Conservation (phyloP, 257 asterid species). For the Scutellaria baicalensis region DNA sequence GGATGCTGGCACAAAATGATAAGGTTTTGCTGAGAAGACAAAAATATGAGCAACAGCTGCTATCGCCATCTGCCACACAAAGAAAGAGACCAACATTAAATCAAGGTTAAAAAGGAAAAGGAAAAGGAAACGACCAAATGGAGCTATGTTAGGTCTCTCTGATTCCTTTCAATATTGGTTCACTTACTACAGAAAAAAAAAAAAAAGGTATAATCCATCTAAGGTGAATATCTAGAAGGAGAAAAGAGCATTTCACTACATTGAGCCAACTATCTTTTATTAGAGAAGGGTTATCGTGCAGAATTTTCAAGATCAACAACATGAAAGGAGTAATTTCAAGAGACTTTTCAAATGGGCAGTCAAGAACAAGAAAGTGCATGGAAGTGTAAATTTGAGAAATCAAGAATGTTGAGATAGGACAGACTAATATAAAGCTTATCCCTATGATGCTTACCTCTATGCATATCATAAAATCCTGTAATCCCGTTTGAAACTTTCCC, state of each 20-base stretch:
- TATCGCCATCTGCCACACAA: constrained; percentile 67
- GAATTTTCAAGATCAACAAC: too few relatives aligned
- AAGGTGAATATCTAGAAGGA: too few relatives aligned
- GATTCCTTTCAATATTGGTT: too few relatives aligned
- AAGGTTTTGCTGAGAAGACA: constrained; percentile 79
- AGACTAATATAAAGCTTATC: not conserved
- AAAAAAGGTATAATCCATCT: too few relatives aligned
- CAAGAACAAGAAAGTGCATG: too few relatives aligned
- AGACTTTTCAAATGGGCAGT: too few relatives aligned
- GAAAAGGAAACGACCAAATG: not conserved
- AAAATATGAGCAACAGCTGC: constrained; percentile 92
- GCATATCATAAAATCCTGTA: constrained; percentile 86
- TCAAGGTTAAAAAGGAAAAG: not conserved
- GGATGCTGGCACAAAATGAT: constrained; percentile 49
- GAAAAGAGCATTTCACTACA: too few relatives aligned
- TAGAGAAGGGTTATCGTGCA: too few relatives aligned
- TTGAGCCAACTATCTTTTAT: too few relatives aligned
- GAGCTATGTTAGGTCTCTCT: not conserved
- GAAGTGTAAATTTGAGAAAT: too few relatives aligned
- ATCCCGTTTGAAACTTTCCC: constrained; percentile 55
- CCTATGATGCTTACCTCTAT: constrained; percentile 43
- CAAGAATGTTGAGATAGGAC: not conserved
- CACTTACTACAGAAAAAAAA: too few relatives aligned
- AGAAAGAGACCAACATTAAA: not conserved
- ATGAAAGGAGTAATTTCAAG: too few relatives aligned